phyloP scores from a whole-genome alignment of 2,329 filamentous ascomycete species.

The Fusarium sp. region DNA sequence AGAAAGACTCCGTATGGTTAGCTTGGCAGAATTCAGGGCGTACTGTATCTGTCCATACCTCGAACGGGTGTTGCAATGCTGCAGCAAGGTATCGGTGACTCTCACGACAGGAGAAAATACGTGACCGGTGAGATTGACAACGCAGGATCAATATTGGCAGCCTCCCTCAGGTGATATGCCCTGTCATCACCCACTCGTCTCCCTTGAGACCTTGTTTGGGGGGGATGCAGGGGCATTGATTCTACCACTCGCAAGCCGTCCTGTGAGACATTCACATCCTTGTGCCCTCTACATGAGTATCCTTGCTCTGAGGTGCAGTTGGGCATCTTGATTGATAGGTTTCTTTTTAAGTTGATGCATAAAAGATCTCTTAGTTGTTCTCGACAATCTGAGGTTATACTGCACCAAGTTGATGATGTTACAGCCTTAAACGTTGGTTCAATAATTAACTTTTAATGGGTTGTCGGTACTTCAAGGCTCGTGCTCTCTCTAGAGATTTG shows the following conservation, averaged over 20 bases:
- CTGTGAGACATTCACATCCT: conserved; percentile 21
- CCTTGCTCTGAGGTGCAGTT: conserved; percentile 17
- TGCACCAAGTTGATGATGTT: neutral
- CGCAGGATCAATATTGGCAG: conserved; percentile 29
- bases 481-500: neutral
- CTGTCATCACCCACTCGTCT: conserved; percentile 28
- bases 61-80: neutral
- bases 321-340: neutral
- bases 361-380: neutral
- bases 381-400: conserved; percentile 2
- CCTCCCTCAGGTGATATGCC: conserved; percentile 12
- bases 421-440: conserved; percentile 10
- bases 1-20: conserved; percentile 18
- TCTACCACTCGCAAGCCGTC: conserved; percentile 24
- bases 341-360: neutral
- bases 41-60: neutral
- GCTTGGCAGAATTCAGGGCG: conserved; percentile 12
- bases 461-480: conserved; percentile 9
- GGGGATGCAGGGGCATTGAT: conserved; percentile 28
- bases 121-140: conserved; percentile 15
- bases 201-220: conserved; percentile 21
- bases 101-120: conserved; percentile 5
- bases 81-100: conserved; percentile 4
- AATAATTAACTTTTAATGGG: conserved; percentile 17
- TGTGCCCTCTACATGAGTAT: conserved; percentile 19